Evolutionary conservation across 129 eudicot species (phyloP).

Genomic region (Tagetes patula): DNA sequence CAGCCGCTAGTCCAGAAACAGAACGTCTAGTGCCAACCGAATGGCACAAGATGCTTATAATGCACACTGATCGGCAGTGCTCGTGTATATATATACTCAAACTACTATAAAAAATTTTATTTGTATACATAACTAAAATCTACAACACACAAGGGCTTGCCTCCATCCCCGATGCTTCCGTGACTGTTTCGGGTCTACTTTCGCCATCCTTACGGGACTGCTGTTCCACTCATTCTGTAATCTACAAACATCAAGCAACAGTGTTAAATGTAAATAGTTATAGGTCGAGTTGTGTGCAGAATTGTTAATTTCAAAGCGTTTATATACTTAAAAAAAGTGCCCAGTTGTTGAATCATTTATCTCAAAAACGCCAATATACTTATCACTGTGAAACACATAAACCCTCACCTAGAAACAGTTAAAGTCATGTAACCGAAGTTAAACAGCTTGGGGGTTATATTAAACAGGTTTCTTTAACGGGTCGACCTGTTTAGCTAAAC

Average conservation of each 20-base stretch:
- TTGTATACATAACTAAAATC: slow-evolving; percentile 50
- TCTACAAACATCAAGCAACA: slow-evolving; percentile 39
- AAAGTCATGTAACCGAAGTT: neutral
- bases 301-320: neutral
- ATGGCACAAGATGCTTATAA: slow-evolving; percentile 21
- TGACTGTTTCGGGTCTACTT: slow-evolving; percentile 48
- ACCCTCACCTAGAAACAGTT: neutral
- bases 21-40: neutral
- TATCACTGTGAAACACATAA: no score
- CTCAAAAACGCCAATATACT: no score
- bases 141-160: slow-evolving; percentile 64
- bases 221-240: slow-evolving; percentile 74
- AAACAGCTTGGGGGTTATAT: no score
- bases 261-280: slow-evolving; percentile 2
- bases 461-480: no score
- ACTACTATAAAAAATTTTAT: slow-evolving; percentile 17
- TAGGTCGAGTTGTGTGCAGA: neutral
- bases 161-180: slow-evolving; percentile 62
- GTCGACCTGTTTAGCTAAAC: no score
- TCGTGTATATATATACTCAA: slow-evolving; percentile 40
- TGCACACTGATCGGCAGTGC: slow-evolving; percentile 19
- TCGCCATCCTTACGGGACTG: slow-evolving; percentile 84
- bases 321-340: neutral
- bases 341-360: neutral
- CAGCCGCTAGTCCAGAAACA: neutral